A percentile compares a stretch with the other conserved stretches of the same genome.
Evolutionary conservation across 129 eudicot genomes (phyloP).

Genomic region (Escallonia herrerae): DNA sequence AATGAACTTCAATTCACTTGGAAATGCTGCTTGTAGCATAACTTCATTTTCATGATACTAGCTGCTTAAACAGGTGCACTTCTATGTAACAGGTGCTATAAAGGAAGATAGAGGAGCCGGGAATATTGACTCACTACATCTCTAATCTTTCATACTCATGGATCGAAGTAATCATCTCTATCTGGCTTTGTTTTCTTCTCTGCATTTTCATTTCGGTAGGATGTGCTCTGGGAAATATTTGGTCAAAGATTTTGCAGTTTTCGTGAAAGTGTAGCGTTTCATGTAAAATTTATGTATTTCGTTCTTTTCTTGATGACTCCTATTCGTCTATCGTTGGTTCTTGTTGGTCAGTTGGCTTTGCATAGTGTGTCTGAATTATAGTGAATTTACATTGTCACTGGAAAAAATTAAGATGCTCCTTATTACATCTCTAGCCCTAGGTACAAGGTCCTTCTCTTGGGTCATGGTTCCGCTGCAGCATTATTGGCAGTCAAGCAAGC

Average conservation of each 20-base stretch:
- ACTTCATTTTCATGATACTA: background rate
- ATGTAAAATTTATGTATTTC: background rate
- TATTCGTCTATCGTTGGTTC: too few species aligned
- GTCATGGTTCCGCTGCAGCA: too few species aligned
- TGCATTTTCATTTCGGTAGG: background rate
- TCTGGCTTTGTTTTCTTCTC: background rate
- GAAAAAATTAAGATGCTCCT: too few species aligned
- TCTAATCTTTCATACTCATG: slow-evolving; percentile 6
- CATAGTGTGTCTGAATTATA: too few species aligned
- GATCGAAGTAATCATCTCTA: slow-evolving; percentile 19
- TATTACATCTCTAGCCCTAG: too few species aligned
- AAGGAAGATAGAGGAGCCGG: background rate
- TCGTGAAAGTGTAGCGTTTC: background rate
- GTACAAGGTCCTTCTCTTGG: too few species aligned
- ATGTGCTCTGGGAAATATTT: background rate
- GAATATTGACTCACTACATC: background rate
- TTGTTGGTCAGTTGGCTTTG: too few species aligned
- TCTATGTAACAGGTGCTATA: slow-evolving; percentile 6
- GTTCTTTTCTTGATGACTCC: too few species aligned
- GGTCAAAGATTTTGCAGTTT: background rate
- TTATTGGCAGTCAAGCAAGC: too few species aligned
- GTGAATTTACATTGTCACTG: too few species aligned
- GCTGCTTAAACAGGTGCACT: slow-evolving; percentile 1
- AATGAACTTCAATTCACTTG: background rate
- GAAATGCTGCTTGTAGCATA: background rate